A percentile compares a stretch with the other conserved stretches of the same genome.
These are phyloP conservation scores for Skeletonema grethae DNA, from an alignment of 108 stramenopile genomes.

Conservation along the genomic window DNA sequence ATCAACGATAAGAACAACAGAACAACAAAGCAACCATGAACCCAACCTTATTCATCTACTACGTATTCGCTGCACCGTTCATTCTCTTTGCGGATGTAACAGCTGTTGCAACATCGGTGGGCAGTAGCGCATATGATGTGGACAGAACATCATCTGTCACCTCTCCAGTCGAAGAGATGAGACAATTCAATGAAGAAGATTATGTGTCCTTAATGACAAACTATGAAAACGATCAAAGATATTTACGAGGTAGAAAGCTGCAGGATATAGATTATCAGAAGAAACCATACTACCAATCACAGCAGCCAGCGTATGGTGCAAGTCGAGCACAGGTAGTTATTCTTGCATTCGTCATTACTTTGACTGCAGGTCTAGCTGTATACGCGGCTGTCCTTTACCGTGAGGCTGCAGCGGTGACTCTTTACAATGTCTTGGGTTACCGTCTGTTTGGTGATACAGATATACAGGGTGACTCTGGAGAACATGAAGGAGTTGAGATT, in stretches of 20 bases:
- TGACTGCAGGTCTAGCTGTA: conserved; percentile 2
- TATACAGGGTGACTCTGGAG: not conserved
- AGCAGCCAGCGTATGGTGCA: not conserved
- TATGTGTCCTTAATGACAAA: conserved; percentile 20
- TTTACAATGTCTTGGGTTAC: conserved; percentile 19
- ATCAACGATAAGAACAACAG: too few species aligned
- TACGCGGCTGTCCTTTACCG: conserved; percentile 6
- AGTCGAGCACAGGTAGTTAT: conserved; percentile 9
- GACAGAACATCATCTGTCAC: not conserved
- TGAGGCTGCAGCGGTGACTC: conserved; percentile 11
- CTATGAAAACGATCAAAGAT: not conserved
- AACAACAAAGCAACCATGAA: conserved; percentile 3
- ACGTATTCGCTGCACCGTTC: not conserved
- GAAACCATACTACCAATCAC: conserved; percentile 4
- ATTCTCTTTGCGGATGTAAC: not conserved
- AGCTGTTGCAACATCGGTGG: not conserved
- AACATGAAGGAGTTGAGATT: conserved; percentile 17
- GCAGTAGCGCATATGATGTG: not conserved
- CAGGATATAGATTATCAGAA: conserved; percentile 17
- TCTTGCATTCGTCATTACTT: conserved; percentile 1
- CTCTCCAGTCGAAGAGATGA: not conserved
- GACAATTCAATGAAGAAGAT: conserved; percentile 16
- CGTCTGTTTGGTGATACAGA: conserved; percentile 15
- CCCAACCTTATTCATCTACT: not conserved
- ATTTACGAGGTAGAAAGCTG: conserved; percentile 17